A percentile compares a stretch with the other conserved stretches of the same genome.
Conservation (phyloP, 148 eudicot genomes). For the Bassia scoparia region DNA sequence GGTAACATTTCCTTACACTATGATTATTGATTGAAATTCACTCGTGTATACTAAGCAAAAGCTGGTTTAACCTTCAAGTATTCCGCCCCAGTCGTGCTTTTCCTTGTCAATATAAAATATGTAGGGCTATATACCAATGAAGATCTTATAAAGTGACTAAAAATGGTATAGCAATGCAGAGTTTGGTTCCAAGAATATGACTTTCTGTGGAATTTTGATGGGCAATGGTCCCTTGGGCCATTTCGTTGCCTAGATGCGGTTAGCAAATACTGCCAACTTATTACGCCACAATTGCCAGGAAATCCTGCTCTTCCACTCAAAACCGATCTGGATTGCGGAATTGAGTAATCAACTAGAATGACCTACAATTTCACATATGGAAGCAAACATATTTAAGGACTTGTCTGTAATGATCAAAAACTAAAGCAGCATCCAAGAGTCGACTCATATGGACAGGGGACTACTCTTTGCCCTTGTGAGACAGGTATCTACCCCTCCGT, state of each 20-base stretch:
- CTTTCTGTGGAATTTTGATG: slow-evolving; percentile 85
- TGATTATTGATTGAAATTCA: too few species aligned
- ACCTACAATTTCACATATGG: slow-evolving; percentile 44
- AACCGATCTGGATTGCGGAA: slow-evolving; percentile 21
- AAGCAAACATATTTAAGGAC: slow-evolving; percentile 55
- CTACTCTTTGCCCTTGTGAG: slow-evolving; percentile 61
- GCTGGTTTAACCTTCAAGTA: too few species aligned
- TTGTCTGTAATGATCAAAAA: slow-evolving; percentile 58
- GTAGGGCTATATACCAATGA: background rate
- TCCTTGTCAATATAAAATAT: too few species aligned
- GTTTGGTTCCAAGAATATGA: slow-evolving; percentile 71
- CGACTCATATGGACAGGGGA: slow-evolving; percentile 70
- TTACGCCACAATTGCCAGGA: slow-evolving; percentile 75
- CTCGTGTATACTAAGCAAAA: too few species aligned
- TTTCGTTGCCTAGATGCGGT: slow-evolving; percentile 69
- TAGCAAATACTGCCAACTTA: slow-evolving; percentile 53
- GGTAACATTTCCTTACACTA: too few species aligned
- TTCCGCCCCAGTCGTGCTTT: too few species aligned
- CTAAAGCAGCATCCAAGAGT: slow-evolving; percentile 50
- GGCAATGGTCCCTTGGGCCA: slow-evolving; percentile 99
- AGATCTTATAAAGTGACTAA: background rate
- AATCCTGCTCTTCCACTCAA: slow-evolving; percentile 37
- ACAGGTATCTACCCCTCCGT: slow-evolving; percentile 66
- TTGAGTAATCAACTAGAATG: slow-evolving; percentile 11
- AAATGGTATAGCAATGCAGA: slow-evolving; percentile 31